Evolutionary conservation across 129 eudicot genomes (phyloP).

Genomic region (Saussurea involucrata): DNA sequence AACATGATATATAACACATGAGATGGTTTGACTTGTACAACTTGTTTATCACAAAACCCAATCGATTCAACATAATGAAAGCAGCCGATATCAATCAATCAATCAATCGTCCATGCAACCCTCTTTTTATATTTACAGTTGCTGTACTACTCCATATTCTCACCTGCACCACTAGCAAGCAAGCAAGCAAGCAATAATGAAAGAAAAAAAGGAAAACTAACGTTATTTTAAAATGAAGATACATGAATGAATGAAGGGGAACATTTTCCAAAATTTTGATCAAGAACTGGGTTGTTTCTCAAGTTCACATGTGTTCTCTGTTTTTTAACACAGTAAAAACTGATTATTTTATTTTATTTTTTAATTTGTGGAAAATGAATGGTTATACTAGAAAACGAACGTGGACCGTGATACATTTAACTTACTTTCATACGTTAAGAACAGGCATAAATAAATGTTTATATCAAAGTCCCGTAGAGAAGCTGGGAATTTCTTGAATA

Average conservation of each 20-base stretch:
- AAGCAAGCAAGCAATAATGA: neutral
- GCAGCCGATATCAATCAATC: neutral
- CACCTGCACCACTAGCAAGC: neutral
- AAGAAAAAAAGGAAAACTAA: neutral
- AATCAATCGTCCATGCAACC: neutral
- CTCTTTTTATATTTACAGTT: neutral
- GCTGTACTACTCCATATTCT: neutral
- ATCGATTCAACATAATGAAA: neutral
- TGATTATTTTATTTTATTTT: neutral
- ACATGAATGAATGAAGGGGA: neutral
- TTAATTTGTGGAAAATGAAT: neutral
- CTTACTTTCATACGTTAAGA: neutral
- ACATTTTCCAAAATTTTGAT: too few species aligned
- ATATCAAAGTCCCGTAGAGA: neutral
- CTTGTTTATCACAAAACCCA: neutral
- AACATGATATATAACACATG: neutral
- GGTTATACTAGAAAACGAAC: neutral
- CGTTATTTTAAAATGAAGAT: neutral
- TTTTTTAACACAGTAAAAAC: too few species aligned
- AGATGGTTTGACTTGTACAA: neutral
- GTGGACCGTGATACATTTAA: too few species aligned
- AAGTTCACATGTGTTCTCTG: too few species aligned
- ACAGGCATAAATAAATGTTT: too few species aligned
- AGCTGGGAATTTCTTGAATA: neutral
- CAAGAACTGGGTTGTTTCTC: too few species aligned